Evolutionary conservation across 352 stramenopile species (phyloP), one percentile per base, ranked within the genome.

Genomic region (Thraustochytrium sp.): DNA sequence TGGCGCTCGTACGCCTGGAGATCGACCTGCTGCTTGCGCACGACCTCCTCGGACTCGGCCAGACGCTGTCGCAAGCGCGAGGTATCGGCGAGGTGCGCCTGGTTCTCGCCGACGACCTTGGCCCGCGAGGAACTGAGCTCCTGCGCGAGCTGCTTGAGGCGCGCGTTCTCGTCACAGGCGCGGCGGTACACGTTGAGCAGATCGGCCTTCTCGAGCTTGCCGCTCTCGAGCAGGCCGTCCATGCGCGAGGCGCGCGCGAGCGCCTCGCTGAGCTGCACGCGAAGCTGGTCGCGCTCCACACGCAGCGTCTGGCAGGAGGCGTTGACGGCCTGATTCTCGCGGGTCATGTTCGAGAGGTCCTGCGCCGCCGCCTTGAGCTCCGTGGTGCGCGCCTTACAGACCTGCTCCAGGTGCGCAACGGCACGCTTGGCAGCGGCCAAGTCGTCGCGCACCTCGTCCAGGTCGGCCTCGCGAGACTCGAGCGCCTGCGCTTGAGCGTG

Each of bases 241-340:
- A 82, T 68, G 16, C 74, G 74, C 0, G 74, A 82, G 3, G 51
- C 51, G 53, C 56, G 74, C 31, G 74, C 48, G 4, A 82, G 74
- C 26, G 74, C 74, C 55, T 82, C 74, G 49, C 74, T 82, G 5
- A 82, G 53, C 55, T 82, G 74, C 8, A 40, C 18, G 13, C 74
- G 51, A 18, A 82, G 74, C 74, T 82, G 74, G 56, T 82, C 74
- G 36, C 74, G 74, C 74, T 82, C 74, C 5, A 82, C 74, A 13
- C 74, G 74, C 2, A 82, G 56, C 1, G 74, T 82, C 40, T 82
- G 74, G 56, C 56, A 82, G 8, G 74, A 53, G 2, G 53, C 51
- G 26, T 82, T 82, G 26, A 82, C 53, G 23, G 74, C 56, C 40
- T 82, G 74, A 37, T 82, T 82, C 53, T 82, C 74, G 1, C 74